Percentiles rank a stretch among this genome's conserved stretches.
These are phyloP conservation scores for Talaromyces funiculosus DNA, from an alignment of 2,329 filamentous ascomycete genomes.

Conservation along the genomic window DNA sequence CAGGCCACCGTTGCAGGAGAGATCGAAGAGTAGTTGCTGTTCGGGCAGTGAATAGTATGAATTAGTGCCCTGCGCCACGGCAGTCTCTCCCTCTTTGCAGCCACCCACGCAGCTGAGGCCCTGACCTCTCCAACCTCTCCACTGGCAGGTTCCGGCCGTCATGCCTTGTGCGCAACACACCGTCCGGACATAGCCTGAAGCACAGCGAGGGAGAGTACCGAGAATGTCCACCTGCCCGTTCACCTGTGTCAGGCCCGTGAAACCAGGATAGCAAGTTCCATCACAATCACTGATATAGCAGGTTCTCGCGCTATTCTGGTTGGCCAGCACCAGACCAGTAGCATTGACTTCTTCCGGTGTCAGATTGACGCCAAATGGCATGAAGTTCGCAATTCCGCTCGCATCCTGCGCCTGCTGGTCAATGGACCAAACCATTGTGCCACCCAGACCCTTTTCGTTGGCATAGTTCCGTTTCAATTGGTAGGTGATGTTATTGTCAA, in stretches of 20 bases:
- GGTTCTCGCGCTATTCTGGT: no score
- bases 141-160: background rate
- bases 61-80: background rate
- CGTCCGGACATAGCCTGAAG: background rate
- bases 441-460: slow-evolving; percentile 27
- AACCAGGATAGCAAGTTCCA: background rate
- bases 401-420: background rate
- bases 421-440: slow-evolving; percentile 20
- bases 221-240: background rate
- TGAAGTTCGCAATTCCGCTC: no score
- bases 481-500: slow-evolving; percentile 33
- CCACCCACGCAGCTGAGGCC: background rate
- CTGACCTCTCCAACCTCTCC: background rate
- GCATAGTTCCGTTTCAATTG: slow-evolving; percentile 32
- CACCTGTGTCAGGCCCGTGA: background rate
- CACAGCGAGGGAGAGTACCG: background rate
- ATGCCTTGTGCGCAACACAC: background rate
- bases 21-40: background rate
- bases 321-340: no score
- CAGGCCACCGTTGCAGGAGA: slow-evolving; percentile 15
- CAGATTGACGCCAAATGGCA: no score
- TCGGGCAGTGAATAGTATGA: background rate
- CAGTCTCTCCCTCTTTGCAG: background rate
- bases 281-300: background rate
- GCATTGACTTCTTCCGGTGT: no score